phyloP scores from a whole-genome alignment of 2,329 filamentous ascomycete genomes.

The Epichloe uncinata region DNA sequence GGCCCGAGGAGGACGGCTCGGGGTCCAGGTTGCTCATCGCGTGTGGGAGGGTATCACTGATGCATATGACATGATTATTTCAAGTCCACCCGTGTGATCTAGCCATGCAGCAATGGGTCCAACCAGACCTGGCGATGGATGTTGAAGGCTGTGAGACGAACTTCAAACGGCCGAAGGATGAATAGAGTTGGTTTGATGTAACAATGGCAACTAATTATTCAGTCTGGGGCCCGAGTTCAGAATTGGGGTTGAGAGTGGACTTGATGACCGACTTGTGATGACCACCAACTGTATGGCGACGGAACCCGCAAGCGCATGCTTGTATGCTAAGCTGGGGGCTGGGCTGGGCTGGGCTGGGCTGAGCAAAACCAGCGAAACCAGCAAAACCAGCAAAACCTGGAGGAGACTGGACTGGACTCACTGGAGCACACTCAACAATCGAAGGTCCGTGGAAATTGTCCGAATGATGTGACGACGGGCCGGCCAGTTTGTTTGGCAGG shows the following conservation, averaged over 20 bases:
- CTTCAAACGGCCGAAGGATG: neutral
- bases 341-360: no score
- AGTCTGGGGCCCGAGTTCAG: neutral
- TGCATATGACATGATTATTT: neutral
- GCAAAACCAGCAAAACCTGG: no score
- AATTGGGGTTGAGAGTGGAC: neutral
- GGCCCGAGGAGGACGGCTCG: neutral
- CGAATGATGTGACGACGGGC: no score
- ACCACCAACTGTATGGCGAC: no score
- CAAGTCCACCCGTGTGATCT: neutral
- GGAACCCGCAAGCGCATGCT: no score
- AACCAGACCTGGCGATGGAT: neutral
- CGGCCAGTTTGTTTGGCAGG: no score
- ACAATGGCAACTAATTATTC: neutral
- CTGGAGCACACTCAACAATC: no score
- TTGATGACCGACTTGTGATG: no score
- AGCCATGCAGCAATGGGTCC: neutral
- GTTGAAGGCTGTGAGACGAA: neutral
- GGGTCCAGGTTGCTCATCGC: neutral
- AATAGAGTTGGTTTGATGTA: neutral
- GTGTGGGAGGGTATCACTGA: neutral
- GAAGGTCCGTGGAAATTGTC: no score
- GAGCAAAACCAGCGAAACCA: no score
- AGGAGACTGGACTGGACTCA: no score
- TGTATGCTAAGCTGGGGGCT: no score